phyloP scores from a whole-genome alignment of 2,329 filamentous ascomycete species.

The Tolypocladium ophioglossoides region DNA sequence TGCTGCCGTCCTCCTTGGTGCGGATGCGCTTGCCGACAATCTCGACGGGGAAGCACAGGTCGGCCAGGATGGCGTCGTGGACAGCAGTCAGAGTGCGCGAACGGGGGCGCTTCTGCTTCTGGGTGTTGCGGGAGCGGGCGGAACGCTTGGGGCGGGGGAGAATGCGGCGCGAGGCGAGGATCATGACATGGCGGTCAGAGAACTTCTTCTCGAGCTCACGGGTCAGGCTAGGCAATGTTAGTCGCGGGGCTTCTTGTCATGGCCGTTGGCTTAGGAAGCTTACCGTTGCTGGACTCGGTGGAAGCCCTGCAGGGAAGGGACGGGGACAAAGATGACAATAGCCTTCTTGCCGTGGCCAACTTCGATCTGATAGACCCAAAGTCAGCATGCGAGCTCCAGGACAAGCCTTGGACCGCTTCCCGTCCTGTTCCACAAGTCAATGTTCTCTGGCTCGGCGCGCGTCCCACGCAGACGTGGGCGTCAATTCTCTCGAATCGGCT shows the following conservation, averaged over 20 bases:
- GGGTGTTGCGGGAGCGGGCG: conserved; percentile 88
- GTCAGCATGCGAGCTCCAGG: conserved; percentile 71
- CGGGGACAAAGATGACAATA: conserved; percentile 99
- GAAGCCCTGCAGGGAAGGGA: conserved; percentile 96
- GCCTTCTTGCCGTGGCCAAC: conserved; percentile 99
- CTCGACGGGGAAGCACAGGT: conserved; percentile 99
- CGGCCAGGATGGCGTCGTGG: conserved; percentile 94
- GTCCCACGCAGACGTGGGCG: conserved; percentile 10
- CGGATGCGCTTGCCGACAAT: conserved; percentile 98
- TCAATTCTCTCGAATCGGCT: conserved; percentile 14
- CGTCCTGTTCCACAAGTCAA: conserved; percentile 54
- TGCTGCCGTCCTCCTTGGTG: conserved; percentile 98
- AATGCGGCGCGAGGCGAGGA: conserved; percentile 98
- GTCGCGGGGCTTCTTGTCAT: background rate
- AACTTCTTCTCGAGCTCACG: conserved; percentile 99
- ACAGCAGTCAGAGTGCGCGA: conserved; percentile 97
- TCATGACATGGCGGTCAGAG: conserved; percentile 99
- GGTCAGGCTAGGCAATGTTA: conserved; percentile 66
- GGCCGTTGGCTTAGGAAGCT: conserved; percentile 25
- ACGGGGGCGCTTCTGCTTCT: conserved; percentile 97
- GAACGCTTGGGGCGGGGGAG: conserved; percentile 97
- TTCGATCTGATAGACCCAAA: conserved; percentile 81
- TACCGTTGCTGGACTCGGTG: conserved; percentile 99
- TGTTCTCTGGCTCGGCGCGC: conserved; percentile 22
- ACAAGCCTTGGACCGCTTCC: conserved; percentile 64